Evolutionary conservation across 257 asterid genomes (phyloP), one percentile per base, ranked within the genome.

Genomic region (Nicotiana benthamiana): DNA sequence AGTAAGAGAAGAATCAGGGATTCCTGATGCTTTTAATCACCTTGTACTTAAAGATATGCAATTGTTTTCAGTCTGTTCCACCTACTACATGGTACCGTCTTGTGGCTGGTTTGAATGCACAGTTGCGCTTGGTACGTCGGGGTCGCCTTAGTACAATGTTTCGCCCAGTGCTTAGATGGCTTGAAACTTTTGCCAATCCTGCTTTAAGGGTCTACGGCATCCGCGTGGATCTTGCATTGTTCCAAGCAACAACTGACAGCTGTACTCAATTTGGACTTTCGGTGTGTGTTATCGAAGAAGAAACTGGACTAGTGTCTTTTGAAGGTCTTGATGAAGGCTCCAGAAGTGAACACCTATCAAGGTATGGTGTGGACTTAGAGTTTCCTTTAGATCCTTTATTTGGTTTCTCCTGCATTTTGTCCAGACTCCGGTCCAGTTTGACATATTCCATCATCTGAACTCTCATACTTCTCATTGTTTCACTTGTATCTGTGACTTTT

Each of bases 31-130:
- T 79, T 24, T 24, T 46, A n/a, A 27, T 43, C 15, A 46, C 48
- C 28, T 65, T 36, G 65, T 79, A 28, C 54, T 64, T 51, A 51
- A 15, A 22, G 59, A 67, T 30, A 2, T 40, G 32, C 75, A 32
- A 26, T 64, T 68, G 79, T 46, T 87, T 82, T 84, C 95, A 96
- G 99, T 90, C 93, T 80, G 86, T 92, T 66, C 97, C 97, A 40
- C 98, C 99, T 22, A 93, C 98, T 75, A 90, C 92, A 46, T 96
- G 99, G 98, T 94, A 90, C 83, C 97, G 99, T n/a, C 90, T 96
- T 83, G 97, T 91, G 81, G 95, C 99, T 89, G 99, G 99, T 87
- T 87, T 96, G 90, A 96, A 96, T 87, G 97, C 97, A n/a, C 97
- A 96, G 79, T 87, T 96, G 85, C 98, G 98, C 61, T 83, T 96